A percentile compares a stretch with the other conserved stretches of the same genome.
These are phyloP conservation scores for Leptomonas pyrrhocoris DNA, from an alignment of 208 protist genomes.

Conservation along the genomic window DNA sequence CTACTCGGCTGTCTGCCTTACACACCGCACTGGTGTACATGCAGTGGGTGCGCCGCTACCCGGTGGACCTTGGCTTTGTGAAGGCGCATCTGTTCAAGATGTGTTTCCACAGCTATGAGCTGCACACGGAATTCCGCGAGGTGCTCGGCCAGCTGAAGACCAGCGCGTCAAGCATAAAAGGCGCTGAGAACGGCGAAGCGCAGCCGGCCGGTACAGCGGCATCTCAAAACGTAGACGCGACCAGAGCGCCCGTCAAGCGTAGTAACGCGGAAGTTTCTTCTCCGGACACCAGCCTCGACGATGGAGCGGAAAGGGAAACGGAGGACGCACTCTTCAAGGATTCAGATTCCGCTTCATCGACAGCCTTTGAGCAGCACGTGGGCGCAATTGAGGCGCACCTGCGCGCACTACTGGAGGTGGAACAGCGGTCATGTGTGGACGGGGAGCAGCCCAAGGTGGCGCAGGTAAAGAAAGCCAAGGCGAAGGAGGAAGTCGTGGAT, in stretches of 20 bases:
- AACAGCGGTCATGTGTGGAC: slow-evolving; percentile 34
- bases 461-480: slow-evolving; percentile 40
- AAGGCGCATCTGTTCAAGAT: slow-evolving; percentile 92
- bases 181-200: background rate
- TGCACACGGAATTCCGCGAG: slow-evolving; percentile 54
- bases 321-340: background rate
- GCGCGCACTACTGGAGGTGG: slow-evolving; percentile 30
- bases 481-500: slow-evolving; percentile 26
- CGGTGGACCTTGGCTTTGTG: slow-evolving; percentile 69
- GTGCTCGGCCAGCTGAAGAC: slow-evolving; percentile 43
- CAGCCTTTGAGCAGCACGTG: slow-evolving; percentile 28
- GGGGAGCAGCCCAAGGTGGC: slow-evolving; percentile 49
- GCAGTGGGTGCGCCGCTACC: slow-evolving; percentile 47
- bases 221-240: too few species aligned
- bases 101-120: slow-evolving; percentile 82
- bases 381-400: slow-evolving; percentile 48
- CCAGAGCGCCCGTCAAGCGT: too few species aligned
- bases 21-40: slow-evolving; percentile 66
- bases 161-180: slow-evolving; percentile 2
- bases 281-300: background rate
- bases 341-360: background rate
- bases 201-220: background rate
- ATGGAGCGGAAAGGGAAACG: background rate
- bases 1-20: slow-evolving; percentile 52
- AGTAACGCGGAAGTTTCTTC: too few species aligned